Conservation (phyloP, 1,284 basidiomycete genomes). For the Thelephora terrestris region DNA sequence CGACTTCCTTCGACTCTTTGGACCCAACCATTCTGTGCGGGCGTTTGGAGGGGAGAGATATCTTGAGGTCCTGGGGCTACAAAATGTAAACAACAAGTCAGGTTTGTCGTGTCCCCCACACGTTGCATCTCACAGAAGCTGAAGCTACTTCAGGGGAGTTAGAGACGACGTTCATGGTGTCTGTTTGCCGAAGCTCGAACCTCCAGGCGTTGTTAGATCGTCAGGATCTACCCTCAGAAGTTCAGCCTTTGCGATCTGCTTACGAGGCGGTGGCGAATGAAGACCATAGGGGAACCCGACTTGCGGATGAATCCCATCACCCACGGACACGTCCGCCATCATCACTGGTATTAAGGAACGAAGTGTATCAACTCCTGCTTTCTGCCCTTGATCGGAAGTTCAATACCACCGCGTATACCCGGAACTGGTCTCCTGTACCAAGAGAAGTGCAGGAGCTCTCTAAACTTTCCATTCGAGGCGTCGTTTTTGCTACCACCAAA, state of each 20-base stretch:
- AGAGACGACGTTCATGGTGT: constrained; percentile 10
- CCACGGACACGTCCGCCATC: too few relatives aligned
- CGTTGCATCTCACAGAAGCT: not conserved
- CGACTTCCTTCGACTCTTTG: constrained; percentile 21
- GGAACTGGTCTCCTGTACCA: too few relatives aligned
- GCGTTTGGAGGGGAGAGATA: constrained; percentile 25
- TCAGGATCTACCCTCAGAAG: not conserved
- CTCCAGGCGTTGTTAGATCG: constrained; percentile 6
- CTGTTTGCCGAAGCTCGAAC: constrained; percentile 9
- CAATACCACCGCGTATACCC: too few relatives aligned
- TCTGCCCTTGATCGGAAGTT: too few relatives aligned
- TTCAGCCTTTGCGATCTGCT: constrained; percentile 1
- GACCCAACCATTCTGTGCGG: constrained; percentile 27
- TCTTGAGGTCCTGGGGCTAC: constrained; percentile 24
- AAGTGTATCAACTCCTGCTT: too few relatives aligned
- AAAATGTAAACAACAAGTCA: constrained; percentile 21
- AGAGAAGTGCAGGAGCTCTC: too few relatives aligned
- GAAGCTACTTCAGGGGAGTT: constrained; percentile 8
- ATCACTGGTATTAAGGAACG: too few relatives aligned
- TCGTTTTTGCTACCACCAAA: too few relatives aligned
- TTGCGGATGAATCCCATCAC: not conserved
- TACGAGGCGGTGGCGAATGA: constrained; percentile 2
- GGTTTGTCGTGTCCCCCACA: not conserved
- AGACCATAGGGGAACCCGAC: constrained; percentile 9
- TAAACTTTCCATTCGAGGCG: too few relatives aligned